A percentile compares a stretch with the other conserved stretches of the same genome.
Evolutionary conservation across 1,284 basidiomycete genomes (phyloP).

Genomic region (Cerrena zonata): DNA sequence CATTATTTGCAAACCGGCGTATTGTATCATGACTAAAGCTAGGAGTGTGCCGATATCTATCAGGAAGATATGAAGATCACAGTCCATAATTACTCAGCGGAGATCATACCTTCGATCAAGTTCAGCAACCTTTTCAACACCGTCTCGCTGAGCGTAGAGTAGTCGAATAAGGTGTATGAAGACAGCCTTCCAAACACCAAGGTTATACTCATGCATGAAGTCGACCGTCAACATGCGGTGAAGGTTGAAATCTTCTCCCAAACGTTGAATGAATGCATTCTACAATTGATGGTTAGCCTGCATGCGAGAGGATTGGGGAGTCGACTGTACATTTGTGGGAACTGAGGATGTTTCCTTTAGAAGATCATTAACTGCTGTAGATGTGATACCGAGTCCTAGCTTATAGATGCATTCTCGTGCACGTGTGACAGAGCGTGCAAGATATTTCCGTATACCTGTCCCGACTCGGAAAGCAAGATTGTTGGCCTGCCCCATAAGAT

Average conservation of each 20-base stretch:
- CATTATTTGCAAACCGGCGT: constrained; percentile 21
- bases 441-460: not conserved
- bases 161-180: constrained; percentile 16
- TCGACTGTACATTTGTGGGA: too few relatives aligned
- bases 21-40: constrained; percentile 26
- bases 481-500: constrained; percentile 15
- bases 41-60: constrained; percentile 22
- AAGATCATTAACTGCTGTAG: not conserved
- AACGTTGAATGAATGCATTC: not conserved
- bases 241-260: not conserved
- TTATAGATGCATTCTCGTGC: constrained; percentile 2
- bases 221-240: constrained; percentile 23
- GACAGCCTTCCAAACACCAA: constrained; percentile 31
- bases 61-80: too few relatives aligned
- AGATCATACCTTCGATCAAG: not conserved
- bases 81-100: too few relatives aligned
- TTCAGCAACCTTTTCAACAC: not conserved
- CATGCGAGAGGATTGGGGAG: too few relatives aligned
- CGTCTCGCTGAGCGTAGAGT: not conserved
- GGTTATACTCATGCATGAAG: constrained; percentile 34
- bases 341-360: not conserved
- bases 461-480: constrained; percentile 6
- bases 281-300: too few relatives aligned
- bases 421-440: not conserved
- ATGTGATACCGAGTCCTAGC: not conserved